Evolutionary conservation across 768 basidiomycete genomes (phyloP), one percentile per base, ranked within the genome.

Genomic region (Russula griseocarnosa): DNA sequence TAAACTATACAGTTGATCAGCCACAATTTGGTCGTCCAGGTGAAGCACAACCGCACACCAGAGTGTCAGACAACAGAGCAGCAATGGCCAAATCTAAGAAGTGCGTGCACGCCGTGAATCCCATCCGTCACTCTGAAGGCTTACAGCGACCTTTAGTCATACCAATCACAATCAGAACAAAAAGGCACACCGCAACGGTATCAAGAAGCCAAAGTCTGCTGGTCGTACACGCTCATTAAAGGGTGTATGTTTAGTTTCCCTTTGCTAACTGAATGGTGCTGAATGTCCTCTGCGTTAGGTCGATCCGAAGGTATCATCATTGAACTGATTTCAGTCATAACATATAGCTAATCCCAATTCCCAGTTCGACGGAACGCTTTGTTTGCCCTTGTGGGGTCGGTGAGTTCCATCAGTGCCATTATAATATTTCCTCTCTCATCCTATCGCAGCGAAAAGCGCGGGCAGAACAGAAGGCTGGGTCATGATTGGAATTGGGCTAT

Each of bases 71-170:
- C 44, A 34, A 66, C 58, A 55, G 71, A 69, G 71, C 67, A 72
- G 71, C 74, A 70, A 98, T 97, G 94, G 87, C 94, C 83, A 97
- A 98, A 81, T 98, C 96, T 68, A 98, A 98, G 83, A 98, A 98
- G 92, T 95, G 75, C 61, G 84, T 73, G 49, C 30, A 40, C 49
- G 28, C 58, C 44, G 26, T 55, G 55, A 8, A 32, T 6, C 60
- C 18, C 65, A 16, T 70, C 28, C 64, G 58, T 59, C 59, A 46
- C 20, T 5, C 59, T 61, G 34, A 66, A 28, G 30, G 26, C 55
- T 63, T 58, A 68, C 49, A 16, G 32, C 14, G 51, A 7, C 51
- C 52, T 65, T 62, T 66, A 94, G 90, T 72, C 88, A 93, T 76
- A 92, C 89, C 73, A 92, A 92, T 78, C 94, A 96, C 84, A 97